Percentiles rank a stretch among this genome's conserved stretches.
Conservation (phyloP, 805 yeast genomes). For the Cyberlindnera sargentensis region DNA sequence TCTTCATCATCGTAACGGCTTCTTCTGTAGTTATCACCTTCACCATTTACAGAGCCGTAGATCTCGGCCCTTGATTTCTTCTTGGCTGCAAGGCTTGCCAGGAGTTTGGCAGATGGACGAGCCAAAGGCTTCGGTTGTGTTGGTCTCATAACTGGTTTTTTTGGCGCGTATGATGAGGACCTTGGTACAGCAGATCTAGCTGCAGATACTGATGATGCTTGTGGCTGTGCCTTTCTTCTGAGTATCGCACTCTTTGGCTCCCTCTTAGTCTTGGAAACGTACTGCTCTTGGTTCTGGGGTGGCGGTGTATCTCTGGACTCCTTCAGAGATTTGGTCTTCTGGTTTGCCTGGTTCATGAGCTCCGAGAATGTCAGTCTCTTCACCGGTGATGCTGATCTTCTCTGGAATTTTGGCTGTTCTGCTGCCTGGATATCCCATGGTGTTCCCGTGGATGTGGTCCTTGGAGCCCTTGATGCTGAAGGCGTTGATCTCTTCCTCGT, state of each 20-base stretch:
- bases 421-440: constrained; percentile 1
- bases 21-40: constrained; percentile 8
- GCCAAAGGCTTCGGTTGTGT: constrained; percentile 31
- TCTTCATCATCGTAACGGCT: constrained; percentile 42
- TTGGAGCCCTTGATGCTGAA: not conserved
- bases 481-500: not conserved
- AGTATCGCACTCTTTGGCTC: constrained; percentile 6
- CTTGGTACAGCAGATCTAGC: too few relatives aligned
- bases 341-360: constrained; percentile 50
- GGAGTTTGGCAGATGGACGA: constrained; percentile 50
- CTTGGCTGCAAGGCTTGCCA: constrained; percentile 35
- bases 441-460: constrained; percentile 1
- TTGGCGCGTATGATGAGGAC: not conserved
- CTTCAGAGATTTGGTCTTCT: constrained; percentile 21
- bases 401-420: constrained; percentile 3
- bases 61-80: constrained; percentile 19
- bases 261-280: constrained; percentile 6
- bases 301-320: constrained; percentile 17
- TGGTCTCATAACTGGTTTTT: constrained; percentile 5
- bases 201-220: too few relatives aligned
- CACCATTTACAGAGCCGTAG: not conserved
- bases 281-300: constrained; percentile 3
- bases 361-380: constrained; percentile 48
- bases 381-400: constrained; percentile 16
- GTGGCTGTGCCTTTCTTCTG: too few relatives aligned